Base-by-base conservation (phyloP, 1,139 yeast species). In the Yamadazyma trypodendri region DNA sequence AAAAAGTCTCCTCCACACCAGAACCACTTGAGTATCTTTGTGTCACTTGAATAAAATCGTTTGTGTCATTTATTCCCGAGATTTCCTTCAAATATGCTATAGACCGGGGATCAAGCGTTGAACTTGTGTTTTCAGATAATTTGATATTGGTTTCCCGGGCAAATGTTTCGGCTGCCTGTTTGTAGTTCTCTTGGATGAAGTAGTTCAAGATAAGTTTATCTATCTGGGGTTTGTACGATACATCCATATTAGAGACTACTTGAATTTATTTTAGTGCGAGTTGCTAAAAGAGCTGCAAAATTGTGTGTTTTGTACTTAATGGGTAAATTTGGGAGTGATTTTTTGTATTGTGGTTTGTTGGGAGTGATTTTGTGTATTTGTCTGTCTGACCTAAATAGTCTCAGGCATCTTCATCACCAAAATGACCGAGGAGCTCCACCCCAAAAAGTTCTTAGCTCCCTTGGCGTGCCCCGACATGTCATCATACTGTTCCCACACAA, bases 401-500 rank as follows among this genome's bases (percentile, higher is more conserved):
- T 75, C 79, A 1, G 92, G 90, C 86, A 85, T 79, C 36, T 75
- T 73, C 94, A 94, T 85, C 57, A 92, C 85, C 49, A 80, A 71
- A 10, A 87, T 78, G 4, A 86, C 84, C 43, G 89, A 63, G 0
- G 96, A 81, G 0, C 97, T 82, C 98, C 98, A 92, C 2, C 98
- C 98, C 33, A 89, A 70, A 63, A 92, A 92, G 55, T 88, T 92
- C 56, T 85, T 83, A 4, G 92, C 94, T 7, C 97, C 89, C 51
- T 79, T 78, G 1, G 90, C 86, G 3, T 61, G 58, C 1, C 98
- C 98, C 3, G 81, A 78, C 22, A 55, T 60, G 43, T 88, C 94
- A 49, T 87, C 81, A 56, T 92, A 92, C 55, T 89, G 95, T 52
- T 92, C 98, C 84, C 89, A 92, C 4, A 88, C 88, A 55, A 75